Base-by-base conservation (phyloP, 208 protist species). In the Phytomonas sp. region DNA sequence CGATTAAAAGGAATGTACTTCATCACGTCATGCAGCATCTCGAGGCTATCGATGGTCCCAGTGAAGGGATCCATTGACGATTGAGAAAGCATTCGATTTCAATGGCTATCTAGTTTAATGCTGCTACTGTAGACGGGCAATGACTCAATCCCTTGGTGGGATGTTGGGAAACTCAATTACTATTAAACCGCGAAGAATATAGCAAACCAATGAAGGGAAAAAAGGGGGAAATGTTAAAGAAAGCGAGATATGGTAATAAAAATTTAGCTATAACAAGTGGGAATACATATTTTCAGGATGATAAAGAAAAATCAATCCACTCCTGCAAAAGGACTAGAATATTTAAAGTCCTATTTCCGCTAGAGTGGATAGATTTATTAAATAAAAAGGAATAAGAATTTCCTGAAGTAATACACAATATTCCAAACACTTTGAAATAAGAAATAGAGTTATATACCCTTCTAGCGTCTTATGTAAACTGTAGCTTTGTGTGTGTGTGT, bases 1-100 rank as follows among this genome's bases (percentile, higher is more conserved):
- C 88, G 77, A 64, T 94, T 94, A 66, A 86, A 91, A n/a, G 88
- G 88, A 12, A 94, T 84, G 72, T 84, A 94, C 67, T 75, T 73
- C 88, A 94, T 88, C 19, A 91, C 73, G 45, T 91, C 79, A 66
- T 89, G 83, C 19, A 94, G 63, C 29, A 79, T 75, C 1, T 78
- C 78, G 37, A 68, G 71, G 71, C 76, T 81, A n/a, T 89, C 78
- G 40, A 91, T 75, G 26, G 86, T 78, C 6, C 88, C 86, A 52
- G 80, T 83, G 36, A 90, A 80, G 62, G 85, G 81, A 0, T 73
- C 75, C 10, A 65, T 63, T 0, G 76, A 62, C n/a, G 82, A 80
- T 56, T 81, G 70, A 1, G 83, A 89, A 14, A 90, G 64, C 85
- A 90, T 88, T 36, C 16, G 4, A 34, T 56, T 0, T 26, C 7